A percentile compares a stretch with the other conserved stretches of the same genome.
phyloP scores from a whole-genome alignment of 1,284 basidiomycete genomes.

The Austroboletus niveus region DNA sequence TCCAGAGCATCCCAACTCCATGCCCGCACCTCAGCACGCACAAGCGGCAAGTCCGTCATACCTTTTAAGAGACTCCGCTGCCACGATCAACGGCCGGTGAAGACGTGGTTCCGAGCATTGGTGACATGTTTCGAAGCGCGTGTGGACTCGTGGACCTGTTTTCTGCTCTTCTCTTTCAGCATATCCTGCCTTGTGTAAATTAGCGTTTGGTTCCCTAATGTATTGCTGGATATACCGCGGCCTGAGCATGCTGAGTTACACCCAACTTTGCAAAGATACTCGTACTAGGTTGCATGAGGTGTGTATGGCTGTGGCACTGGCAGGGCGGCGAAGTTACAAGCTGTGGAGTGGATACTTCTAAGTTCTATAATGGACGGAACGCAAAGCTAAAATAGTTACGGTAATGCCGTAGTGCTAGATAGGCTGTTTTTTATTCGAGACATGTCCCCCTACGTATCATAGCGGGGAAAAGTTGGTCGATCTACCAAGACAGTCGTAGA shows the following conservation, averaged over 20 bases:
- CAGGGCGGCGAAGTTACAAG: no score
- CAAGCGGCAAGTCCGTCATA: conserved; percentile 35
- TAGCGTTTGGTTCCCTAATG: conserved; percentile 23
- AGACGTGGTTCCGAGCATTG: conserved; percentile 12
- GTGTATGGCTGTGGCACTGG: not conserved
- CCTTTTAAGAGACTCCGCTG: conserved; percentile 58
- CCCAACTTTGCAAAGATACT: conserved; percentile 10
- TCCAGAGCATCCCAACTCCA: conserved; percentile 81
- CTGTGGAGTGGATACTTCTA: no score
- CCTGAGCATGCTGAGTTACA: conserved; percentile 6
- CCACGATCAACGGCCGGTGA: conserved; percentile 51
- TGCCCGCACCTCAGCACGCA: conserved; percentile 40
- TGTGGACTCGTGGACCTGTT: conserved; percentile 12
- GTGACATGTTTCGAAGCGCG: conserved; percentile 10
- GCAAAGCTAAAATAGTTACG: not conserved
- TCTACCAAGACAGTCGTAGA: no score
- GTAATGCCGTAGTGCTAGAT: not conserved
- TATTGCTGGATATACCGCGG: conserved; percentile 24
- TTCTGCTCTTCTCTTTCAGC: not conserved
- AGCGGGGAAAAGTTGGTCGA: not conserved
- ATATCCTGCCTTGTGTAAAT: conserved; percentile 12
- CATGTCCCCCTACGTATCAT: no score
- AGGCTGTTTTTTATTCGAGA: not conserved
- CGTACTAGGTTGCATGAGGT: not conserved
- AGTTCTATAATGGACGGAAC: no score